phyloP scores from a whole-genome alignment of 75 land plant species.

The Isoetes taiwanensis region DNA sequence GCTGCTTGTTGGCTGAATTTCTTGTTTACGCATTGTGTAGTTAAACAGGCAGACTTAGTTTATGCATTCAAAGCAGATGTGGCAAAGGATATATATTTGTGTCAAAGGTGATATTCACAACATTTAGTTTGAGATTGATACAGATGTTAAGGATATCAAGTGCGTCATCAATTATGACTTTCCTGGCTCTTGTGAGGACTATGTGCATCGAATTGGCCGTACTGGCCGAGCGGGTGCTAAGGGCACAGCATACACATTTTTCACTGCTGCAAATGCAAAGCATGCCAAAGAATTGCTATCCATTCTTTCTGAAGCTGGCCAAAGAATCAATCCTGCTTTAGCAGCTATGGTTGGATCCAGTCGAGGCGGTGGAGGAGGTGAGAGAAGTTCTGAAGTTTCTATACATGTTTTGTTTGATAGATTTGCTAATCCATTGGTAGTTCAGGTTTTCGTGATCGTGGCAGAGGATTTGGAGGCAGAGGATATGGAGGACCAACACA shows the following conservation, averaged over 20 bases:
- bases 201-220: slow-evolving; percentile 97
- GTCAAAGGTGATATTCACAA: too few relatives aligned
- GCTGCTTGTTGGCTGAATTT: too few relatives aligned
- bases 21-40: too few relatives aligned
- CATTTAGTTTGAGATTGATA: not conserved
- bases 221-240: slow-evolving; percentile 98
- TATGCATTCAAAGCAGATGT: too few relatives aligned
- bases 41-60: too few relatives aligned
- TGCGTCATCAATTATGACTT: slow-evolving; percentile 95
- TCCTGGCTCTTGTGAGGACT: slow-evolving; percentile 97
- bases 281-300: slow-evolving; percentile 81
- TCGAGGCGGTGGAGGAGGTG: slow-evolving; percentile 17
- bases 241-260: slow-evolving; percentile 93
- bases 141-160: slow-evolving; percentile 99
- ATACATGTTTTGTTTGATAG: not conserved
- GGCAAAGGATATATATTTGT: too few relatives aligned
- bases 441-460: slow-evolving; percentile 42
- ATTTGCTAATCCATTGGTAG: too few relatives aligned
- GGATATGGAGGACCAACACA: slow-evolving; percentile 36
- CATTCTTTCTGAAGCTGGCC: slow-evolving; percentile 90
- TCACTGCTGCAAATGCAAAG: slow-evolving; percentile 92
- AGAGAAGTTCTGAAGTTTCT: slow-evolving; percentile 10
- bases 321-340: slow-evolving; percentile 54
- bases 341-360: slow-evolving; percentile 44
- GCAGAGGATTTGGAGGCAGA: slow-evolving; percentile 41